Evolutionary conservation across 2,329 filamentous ascomycete species (phyloP).

Genomic region (Neonectria hederae): DNA sequence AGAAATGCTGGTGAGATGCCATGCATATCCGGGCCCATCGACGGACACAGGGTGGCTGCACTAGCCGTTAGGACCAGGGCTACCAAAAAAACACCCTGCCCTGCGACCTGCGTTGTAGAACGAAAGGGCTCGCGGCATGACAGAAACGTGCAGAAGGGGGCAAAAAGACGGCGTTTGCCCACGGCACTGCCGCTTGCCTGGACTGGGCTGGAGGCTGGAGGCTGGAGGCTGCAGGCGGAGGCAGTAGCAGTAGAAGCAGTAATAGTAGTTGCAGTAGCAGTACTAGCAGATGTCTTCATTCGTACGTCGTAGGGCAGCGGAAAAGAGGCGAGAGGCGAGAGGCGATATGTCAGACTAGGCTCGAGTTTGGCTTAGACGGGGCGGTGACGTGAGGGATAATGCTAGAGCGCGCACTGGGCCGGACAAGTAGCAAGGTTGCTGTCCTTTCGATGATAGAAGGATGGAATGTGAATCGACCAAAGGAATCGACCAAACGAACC

Average conservation of each 20-base stretch:
- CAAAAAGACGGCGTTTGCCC: conserved; percentile 29
- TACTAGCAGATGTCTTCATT: conserved; percentile 13
- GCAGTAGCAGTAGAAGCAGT: conserved; percentile 3
- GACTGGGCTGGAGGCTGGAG: conserved; percentile 5
- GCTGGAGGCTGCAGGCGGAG: conserved; percentile 24
- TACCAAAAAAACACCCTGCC: conserved; percentile 20
- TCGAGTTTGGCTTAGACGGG: conserved; percentile 31
- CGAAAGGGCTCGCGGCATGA: conserved; percentile 12
- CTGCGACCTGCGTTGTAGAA: conserved; percentile 15
- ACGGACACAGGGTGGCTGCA: conserved; percentile 44
- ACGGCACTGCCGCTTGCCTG: conserved; percentile 17
- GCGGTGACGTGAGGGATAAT: conserved; percentile 42
- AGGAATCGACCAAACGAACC: conserved; percentile 32
- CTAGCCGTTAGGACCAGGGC: conserved; percentile 41
- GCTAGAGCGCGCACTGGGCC: conserved; percentile 29
- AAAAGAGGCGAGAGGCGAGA: conserved; percentile 13
- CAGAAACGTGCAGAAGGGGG: conserved; percentile 36
- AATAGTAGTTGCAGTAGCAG: not conserved
- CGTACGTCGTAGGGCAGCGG: conserved; percentile 22
- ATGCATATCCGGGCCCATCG: conserved; percentile 44
- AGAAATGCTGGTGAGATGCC: conserved; percentile 43
- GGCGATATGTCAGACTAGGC: conserved; percentile 25
- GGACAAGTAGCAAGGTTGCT: conserved; percentile 30
- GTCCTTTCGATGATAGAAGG: conserved; percentile 38
- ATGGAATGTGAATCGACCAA: conserved; percentile 32